Conservation (phyloP, 2,329 filamentous ascomycete genomes). For the Monosporascus sp. region DNA sequence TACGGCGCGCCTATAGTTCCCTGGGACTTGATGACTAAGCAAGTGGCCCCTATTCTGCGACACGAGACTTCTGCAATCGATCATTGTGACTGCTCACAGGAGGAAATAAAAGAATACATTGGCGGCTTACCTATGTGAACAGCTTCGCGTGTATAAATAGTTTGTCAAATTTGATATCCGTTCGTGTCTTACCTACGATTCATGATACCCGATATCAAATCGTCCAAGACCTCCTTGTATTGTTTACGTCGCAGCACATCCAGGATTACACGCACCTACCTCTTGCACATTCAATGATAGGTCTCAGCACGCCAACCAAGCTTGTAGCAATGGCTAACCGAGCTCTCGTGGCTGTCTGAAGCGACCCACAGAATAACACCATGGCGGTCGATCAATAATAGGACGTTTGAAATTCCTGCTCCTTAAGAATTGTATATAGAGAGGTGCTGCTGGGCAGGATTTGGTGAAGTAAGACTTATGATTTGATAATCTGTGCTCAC, state of each 20-base stretch:
- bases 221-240: not conserved
- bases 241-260: not conserved
- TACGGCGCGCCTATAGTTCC: too few relatives aligned
- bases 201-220: not conserved
- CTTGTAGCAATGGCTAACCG: not conserved
- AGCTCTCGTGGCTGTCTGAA: not conserved
- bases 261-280: not conserved
- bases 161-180: not conserved
- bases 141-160: not conserved
- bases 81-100: too few relatives aligned
- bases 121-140: fast-evolving
- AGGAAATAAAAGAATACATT: not conserved
- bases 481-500: too few relatives aligned
- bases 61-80: too few relatives aligned
- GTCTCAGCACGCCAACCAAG: not conserved
- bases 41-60: too few relatives aligned
- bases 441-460: not conserved
- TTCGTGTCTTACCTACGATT: not conserved
- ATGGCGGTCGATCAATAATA: not conserved
- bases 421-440: not conserved
- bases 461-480: too few relatives aligned
- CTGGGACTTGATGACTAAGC: too few relatives aligned
- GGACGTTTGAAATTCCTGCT: not conserved
- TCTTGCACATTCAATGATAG: not conserved
- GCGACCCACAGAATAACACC: not conserved